A percentile compares a stretch with the other conserved stretches of the same genome.
phyloP scores from a whole-genome alignment of 768 basidiomycete genomes.

The Xerocomellus amylosporus region DNA sequence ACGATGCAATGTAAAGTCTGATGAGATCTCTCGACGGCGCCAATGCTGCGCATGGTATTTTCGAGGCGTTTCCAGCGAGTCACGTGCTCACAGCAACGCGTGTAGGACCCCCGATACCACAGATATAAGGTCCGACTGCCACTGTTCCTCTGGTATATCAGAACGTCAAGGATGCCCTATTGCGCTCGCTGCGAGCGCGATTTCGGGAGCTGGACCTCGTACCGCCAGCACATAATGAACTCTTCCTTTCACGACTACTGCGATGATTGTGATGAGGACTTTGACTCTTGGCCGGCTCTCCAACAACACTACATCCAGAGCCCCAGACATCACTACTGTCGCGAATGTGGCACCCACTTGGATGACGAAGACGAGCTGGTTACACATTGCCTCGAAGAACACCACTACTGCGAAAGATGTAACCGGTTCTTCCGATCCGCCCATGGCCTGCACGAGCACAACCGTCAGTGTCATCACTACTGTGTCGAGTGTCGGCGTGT shows the following conservation, averaged over 20 bases:
- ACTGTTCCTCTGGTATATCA: too few species aligned
- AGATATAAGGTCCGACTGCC: background rate
- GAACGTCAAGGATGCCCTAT: slow-evolving; percentile 21
- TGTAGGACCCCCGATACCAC: slow-evolving; percentile 27
- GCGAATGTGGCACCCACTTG: slow-evolving; percentile 47
- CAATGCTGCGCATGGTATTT: background rate
- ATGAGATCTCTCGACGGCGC: too few species aligned
- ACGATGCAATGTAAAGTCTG: too few species aligned
- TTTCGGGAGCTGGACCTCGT: slow-evolving; percentile 32
- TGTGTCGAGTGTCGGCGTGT: slow-evolving; percentile 43
- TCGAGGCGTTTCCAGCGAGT: background rate
- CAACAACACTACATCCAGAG: slow-evolving; percentile 54
- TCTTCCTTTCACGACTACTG: slow-evolving; percentile 46
- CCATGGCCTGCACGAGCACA: slow-evolving; percentile 45
- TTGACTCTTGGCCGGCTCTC: slow-evolving; percentile 36
- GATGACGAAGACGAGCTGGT: slow-evolving; percentile 30
- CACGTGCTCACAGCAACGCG: slow-evolving; percentile 31
- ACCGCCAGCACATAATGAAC: slow-evolving; percentile 35
- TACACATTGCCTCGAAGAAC: slow-evolving; percentile 39
- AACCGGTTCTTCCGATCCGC: slow-evolving; percentile 40
- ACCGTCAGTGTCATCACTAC: slow-evolving; percentile 42
- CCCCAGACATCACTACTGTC: slow-evolving; percentile 50
- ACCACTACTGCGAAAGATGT: slow-evolving; percentile 46
- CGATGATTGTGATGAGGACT: slow-evolving; percentile 45
- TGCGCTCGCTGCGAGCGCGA: slow-evolving; percentile 40